Percentiles rank a stretch among this genome's conserved stretches.
These are phyloP conservation scores for Chrysanthemum seticuspe DNA, from an alignment of 129 eudicot genomes.

Conservation along the genomic window DNA sequence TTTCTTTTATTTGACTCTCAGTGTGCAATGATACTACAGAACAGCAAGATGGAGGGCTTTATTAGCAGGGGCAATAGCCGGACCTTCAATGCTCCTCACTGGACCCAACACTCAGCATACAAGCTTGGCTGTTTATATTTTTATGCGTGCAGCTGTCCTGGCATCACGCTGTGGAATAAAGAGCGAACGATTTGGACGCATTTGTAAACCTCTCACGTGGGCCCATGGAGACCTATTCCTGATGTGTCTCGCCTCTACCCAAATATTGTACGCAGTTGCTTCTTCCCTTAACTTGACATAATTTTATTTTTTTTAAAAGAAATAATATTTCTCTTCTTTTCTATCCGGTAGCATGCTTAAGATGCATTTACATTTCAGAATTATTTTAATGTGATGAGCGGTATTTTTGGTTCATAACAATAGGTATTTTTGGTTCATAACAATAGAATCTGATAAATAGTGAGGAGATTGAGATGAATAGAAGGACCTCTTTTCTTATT, in stretches of 20 bases:
- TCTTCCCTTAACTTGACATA: background rate
- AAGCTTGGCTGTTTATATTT: slow-evolving; percentile 91
- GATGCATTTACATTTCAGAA: background rate
- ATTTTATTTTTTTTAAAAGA: no score
- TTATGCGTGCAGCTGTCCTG: slow-evolving; percentile 97
- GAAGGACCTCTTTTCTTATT: background rate
- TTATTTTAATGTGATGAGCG: background rate
- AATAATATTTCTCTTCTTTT: background rate
- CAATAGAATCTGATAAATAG: background rate
- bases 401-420: background rate
- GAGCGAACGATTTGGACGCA: slow-evolving; percentile 79
- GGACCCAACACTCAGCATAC: slow-evolving; percentile 80
- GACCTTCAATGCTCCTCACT: slow-evolving; percentile 97
- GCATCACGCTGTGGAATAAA: slow-evolving; percentile 99
- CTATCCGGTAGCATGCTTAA: background rate
- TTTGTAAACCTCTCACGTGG: slow-evolving; percentile 98
- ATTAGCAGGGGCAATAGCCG: slow-evolving; percentile 92
- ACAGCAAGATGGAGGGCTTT: slow-evolving; percentile 98
- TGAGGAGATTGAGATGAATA: background rate
- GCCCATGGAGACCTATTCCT: slow-evolving; percentile 95
- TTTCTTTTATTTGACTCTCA: slow-evolving; percentile 6
- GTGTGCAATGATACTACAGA: slow-evolving; percentile 43
- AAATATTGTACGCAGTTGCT: slow-evolving; percentile 63
- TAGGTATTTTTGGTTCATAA: background rate
- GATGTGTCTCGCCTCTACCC: slow-evolving; percentile 96